A percentile compares a stretch with the other conserved stretches of the same genome.
Conservation (phyloP, 2,329 filamentous ascomycete genomes). For the Fusarium praegraminearum region DNA sequence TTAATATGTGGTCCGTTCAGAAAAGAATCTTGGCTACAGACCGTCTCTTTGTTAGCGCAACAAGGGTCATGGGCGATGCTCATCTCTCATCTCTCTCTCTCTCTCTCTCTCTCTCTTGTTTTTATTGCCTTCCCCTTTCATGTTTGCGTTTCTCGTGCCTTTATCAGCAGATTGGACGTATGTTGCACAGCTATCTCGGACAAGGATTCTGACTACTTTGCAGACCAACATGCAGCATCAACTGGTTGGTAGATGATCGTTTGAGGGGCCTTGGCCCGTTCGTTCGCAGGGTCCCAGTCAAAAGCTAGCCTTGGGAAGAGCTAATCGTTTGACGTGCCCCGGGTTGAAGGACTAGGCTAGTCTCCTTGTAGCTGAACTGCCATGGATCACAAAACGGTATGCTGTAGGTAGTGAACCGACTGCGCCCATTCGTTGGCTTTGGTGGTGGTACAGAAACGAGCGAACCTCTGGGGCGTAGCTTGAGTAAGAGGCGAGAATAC, state of each 20-base stretch:
- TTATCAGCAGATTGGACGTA: not conserved
- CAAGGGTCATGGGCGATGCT: constrained; percentile 6
- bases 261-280: constrained; percentile 8
- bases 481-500: not conserved
- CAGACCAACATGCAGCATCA: no score
- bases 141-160: not conserved
- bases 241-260: not conserved
- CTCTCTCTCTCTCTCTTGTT: not conserved
- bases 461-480: constrained; percentile 1
- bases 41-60: not conserved
- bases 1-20: constrained; percentile 8
- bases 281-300: not conserved
- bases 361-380: not conserved
- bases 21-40: not conserved
- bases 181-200: not conserved
- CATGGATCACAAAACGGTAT: constrained; percentile 6
- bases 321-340: constrained; percentile 13
- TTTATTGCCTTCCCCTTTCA: not conserved
- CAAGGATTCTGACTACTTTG: not conserved
- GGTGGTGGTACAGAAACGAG: not conserved
- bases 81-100: constrained; percentile 5
- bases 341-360: not conserved
- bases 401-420: not conserved
- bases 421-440: not conserved
- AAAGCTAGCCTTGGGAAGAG: constrained; percentile 5